phyloP scores from a whole-genome alignment of 768 basidiomycete species.

The Rhodotorula kratochvilovae region DNA sequence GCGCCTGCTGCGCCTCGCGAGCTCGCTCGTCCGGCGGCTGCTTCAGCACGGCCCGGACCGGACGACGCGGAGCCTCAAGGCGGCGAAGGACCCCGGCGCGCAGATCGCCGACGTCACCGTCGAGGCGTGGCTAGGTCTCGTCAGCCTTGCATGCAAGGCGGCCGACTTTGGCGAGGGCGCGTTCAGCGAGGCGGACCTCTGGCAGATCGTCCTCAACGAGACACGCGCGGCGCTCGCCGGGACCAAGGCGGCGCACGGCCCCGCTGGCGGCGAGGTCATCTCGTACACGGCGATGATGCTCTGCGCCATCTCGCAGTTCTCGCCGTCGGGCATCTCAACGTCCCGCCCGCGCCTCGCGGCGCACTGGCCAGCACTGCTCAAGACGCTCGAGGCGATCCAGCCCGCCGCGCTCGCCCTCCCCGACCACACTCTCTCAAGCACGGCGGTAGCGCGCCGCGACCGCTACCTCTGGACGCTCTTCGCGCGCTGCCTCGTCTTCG shows the following conservation, averaged over 20 bases:
- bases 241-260: background rate
- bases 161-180: background rate
- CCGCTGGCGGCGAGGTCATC: slow-evolving; percentile 55
- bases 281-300: slow-evolving; percentile 69
- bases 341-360: slow-evolving; percentile 52
- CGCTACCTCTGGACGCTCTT: slow-evolving; percentile 66
- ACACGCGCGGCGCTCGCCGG: background rate
- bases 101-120: slow-evolving; percentile 45
- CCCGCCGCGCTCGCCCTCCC: slow-evolving; percentile 51
- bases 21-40: slow-evolving; percentile 55
- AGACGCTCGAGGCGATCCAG: slow-evolving; percentile 60
- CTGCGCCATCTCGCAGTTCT: slow-evolving; percentile 75
- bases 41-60: slow-evolving; percentile 56
- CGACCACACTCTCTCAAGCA: slow-evolving; percentile 49
- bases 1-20: slow-evolving; percentile 29
- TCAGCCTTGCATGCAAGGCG: slow-evolving; percentile 55
- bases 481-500: slow-evolving; percentile 68
- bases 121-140: slow-evolving; percentile 70
- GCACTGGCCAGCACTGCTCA: slow-evolving; percentile 63
- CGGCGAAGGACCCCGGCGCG: background rate
- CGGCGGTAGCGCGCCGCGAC: slow-evolving; percentile 59
- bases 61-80: slow-evolving; percentile 51
- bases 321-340: slow-evolving; percentile 53
- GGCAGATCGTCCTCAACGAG: slow-evolving; percentile 31
- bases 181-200: slow-evolving; percentile 17